Base-by-base conservation (phyloP, 305 asterid genomes). In the Striga hermonthica region DNA sequence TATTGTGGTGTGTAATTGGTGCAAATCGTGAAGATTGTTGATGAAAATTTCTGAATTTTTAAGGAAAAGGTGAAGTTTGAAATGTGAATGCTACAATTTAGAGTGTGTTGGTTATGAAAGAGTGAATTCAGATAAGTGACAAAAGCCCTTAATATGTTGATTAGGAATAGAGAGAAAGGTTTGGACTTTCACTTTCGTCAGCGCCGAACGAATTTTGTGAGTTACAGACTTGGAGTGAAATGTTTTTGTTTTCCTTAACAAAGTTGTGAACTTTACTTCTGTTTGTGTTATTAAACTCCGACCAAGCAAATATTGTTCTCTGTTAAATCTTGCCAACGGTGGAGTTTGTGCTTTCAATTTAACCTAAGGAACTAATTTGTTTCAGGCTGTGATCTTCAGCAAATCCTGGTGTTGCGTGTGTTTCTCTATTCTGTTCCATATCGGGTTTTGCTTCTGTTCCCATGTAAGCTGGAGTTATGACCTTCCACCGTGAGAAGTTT, bases 391-490 rank as follows among this genome's bases (percentile, higher is more conserved):
- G 2, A 22, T 22, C 31, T 22, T 22, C 31, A 22, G 31, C 31
- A 22, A 22, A 22, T 22, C 31, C 31, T 22, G 31, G 49, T 6
- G 11, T 8, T 6, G 49, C 9, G 3, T n/a, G 11, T 57, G 62
- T 15, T 61, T 69, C 67, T 52, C 60, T 16, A 34, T 41, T 35
- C 38, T 13, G 43, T 57, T 63, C 63, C 52, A 11, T 60, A 47
- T 49, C 55, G 14, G 7, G 8, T 3, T 34, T 28, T 62, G 54
- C 53, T 34, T 38, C 57, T 39, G 38, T 47, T 62, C 70, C 59
- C 66, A 36, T 37, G 66, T 65, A 41, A 61, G 68, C 79, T 67
- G 70, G 74, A 74, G 65, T 71, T 49, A 82, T 82, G 87, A 68
- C 52, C 60, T 62, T 58, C 60, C 66, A 13, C 64, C 75, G 68